Evolutionary conservation across 306 rosid genomes (phyloP).

Genomic region (Lablab purpureus): DNA sequence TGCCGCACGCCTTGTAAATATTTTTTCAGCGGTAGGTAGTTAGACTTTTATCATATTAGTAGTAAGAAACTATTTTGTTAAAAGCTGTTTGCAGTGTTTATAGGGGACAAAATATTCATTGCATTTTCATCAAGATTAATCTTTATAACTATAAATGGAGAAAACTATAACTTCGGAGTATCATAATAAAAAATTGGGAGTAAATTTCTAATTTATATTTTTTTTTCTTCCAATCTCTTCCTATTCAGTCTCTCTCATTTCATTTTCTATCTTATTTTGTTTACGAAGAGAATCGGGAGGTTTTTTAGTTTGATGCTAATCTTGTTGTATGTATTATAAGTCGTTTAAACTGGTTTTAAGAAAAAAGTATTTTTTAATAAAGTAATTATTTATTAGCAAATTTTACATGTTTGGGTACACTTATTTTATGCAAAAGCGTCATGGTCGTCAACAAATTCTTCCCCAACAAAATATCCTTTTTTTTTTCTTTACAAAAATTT

Average conservation of each 20-base stretch:
- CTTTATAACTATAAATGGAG: slow-evolving; percentile 11
- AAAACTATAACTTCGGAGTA: not conserved
- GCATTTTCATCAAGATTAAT: slow-evolving; percentile 10
- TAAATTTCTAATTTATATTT: not conserved
- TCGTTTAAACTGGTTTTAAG: too few species aligned
- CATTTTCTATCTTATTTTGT: slow-evolving; percentile 10
- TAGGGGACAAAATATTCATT: slow-evolving; percentile 23
- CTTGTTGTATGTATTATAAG: not conserved
- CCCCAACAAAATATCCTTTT: too few species aligned
- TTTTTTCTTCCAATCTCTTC: not conserved
- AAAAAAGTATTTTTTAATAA: too few species aligned
- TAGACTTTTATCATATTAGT: not conserved
- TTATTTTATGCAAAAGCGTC: too few species aligned
- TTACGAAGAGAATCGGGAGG: slow-evolving; percentile 27
- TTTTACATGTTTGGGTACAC: too few species aligned
- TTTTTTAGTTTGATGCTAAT: slow-evolving; percentile 3
- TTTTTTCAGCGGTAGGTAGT: not conserved
- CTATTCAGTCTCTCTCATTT: not conserved
- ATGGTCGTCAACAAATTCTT: too few species aligned
- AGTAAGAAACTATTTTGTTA: slow-evolving; percentile 28
- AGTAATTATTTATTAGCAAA: too few species aligned
- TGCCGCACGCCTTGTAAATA: slow-evolving; percentile 19
- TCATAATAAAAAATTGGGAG: slow-evolving; percentile 9
- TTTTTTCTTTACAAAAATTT: too few species aligned
- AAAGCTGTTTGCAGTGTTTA: slow-evolving; percentile 18